Percentiles rank a stretch among this genome's conserved stretches.
Evolutionary conservation across 2,329 filamentous ascomycete genomes (phyloP).

Genomic region (Fusarium temperatum): DNA sequence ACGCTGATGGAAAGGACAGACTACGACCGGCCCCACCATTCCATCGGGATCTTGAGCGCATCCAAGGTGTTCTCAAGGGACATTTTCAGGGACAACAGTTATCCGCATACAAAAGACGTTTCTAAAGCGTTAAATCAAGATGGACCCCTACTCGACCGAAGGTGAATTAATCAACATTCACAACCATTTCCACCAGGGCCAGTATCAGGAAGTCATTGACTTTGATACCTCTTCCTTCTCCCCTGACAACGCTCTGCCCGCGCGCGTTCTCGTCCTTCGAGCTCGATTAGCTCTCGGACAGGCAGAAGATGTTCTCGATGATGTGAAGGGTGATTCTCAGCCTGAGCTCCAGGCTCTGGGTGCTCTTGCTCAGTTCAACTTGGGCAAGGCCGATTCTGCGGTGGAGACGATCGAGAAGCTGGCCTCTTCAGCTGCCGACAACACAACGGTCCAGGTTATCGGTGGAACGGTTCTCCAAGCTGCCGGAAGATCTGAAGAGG

Average conservation of each 20-base stretch:
- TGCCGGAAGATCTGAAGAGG: slow-evolving; percentile 84
- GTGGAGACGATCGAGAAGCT: slow-evolving; percentile 72
- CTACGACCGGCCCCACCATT: slow-evolving; percentile 43
- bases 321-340: slow-evolving; percentile 70
- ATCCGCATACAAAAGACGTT: slow-evolving; percentile 16
- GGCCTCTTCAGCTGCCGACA: slow-evolving; percentile 72
- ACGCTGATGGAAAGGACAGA: slow-evolving; percentile 35
- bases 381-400: slow-evolving; percentile 70
- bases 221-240: slow-evolving; percentile 86
- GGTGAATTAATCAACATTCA: slow-evolving; percentile 77
- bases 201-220: slow-evolving; percentile 86
- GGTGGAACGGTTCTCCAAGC: slow-evolving; percentile 84
- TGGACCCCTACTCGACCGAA: slow-evolving; percentile 77
- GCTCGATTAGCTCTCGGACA: slow-evolving; percentile 86
- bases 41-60: slow-evolving; percentile 35
- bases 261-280: slow-evolving; percentile 81
- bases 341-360: slow-evolving; percentile 81
- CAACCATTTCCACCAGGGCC: slow-evolving; percentile 79
- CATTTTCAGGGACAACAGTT: slow-evolving; percentile 27
- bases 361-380: slow-evolving; percentile 74
- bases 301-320: slow-evolving; percentile 74
- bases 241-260: slow-evolving; percentile 77
- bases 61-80: slow-evolving; percentile 46
- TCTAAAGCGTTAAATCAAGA: slow-evolving; percentile 49
- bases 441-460: slow-evolving; percentile 81